Evolutionary conservation across 805 yeast genomes (phyloP), one percentile per base, ranked within the genome.

Genomic region (Candida krabiensis): DNA sequence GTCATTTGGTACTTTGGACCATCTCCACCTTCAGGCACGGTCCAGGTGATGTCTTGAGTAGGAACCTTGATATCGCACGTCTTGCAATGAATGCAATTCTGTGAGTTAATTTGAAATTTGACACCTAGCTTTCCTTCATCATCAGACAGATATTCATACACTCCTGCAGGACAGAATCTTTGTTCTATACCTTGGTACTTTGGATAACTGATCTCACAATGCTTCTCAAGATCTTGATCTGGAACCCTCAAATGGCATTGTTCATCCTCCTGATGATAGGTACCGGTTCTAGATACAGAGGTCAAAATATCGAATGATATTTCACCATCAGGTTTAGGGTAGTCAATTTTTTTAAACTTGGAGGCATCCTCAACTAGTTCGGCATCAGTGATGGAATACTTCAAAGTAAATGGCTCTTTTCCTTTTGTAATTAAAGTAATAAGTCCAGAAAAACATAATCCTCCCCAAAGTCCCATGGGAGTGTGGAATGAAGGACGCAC

Each of bases 1-100:
- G 95, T 83, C 82, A 87, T 78, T 61, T 83, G 82, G 61, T 93
- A 93, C 63, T 93, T 93, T 40, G 99, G 99, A 11, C 99, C 99
- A 61, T 86, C 99, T 21, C 98, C 97, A 44, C 99, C 98, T 69
- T 93, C 98, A 6, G 99, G 99, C n/a, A 88, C 96, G 9, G 81
- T 77, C 99, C 99, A 93, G 58, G 78, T 74, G 46, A 93, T 93
- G 58, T 90, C 96, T 65, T 91, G 96, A 1, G 87, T 73, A 6
- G 99, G 99, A 8, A 84, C 95, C 65, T 93, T 93, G 62, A 93
- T 93, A 64, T 93, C 99, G 70, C 99, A 91, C 2, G 98, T 91
- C 66, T 93, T 93, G 70, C 99, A 93, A 64, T 93, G 99, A 49
- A 93, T 90, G 70, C 99, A 93, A 65, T 93, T 93, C 66, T 93